A percentile compares a stretch with the other conserved stretches of the same genome.
phyloP scores from a whole-genome alignment of 768 basidiomycete genomes.

The Mycena latifolia region DNA sequence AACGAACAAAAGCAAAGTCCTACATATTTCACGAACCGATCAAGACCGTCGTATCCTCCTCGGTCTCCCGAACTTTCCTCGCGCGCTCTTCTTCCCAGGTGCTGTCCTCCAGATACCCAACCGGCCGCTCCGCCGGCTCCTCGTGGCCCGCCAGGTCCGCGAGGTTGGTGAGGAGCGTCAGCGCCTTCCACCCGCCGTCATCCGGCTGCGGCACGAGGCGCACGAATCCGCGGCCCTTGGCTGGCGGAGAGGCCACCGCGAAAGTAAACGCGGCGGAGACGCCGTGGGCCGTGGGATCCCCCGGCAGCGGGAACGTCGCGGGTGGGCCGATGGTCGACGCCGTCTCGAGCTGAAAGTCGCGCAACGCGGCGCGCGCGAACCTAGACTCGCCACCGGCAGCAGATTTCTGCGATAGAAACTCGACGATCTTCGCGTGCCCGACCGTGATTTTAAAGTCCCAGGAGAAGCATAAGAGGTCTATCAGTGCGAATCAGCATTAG shows the following conservation, averaged over 20 bases:
- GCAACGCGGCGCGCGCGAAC: constrained; percentile 11
- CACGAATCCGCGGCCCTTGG: constrained; percentile 35
- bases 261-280: constrained; percentile 37
- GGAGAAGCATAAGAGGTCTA: constrained; percentile 34
- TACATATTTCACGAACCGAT: constrained; percentile 24
- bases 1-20: too few relatives aligned
- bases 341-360: constrained; percentile 9
- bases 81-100: constrained; percentile 35
- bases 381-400: background rate
- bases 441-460: constrained; percentile 28
- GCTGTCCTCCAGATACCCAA: constrained; percentile 21
- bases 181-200: constrained; percentile 38
- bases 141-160: constrained; percentile 39
- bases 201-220: constrained; percentile 26
- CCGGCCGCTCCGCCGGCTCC: constrained; percentile 25
- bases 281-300: background rate
- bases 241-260: constrained; percentile 44
- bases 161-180: constrained; percentile 32
- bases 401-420: constrained; percentile 8
- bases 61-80: constrained; percentile 28
- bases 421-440: constrained; percentile 11
- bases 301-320: constrained; percentile 9
- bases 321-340: constrained; percentile 15
- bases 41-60: constrained; percentile 38
- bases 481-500: background rate